Conservation (phyloP, 441 rosid species). For the Pelargonium citronellum region DNA sequence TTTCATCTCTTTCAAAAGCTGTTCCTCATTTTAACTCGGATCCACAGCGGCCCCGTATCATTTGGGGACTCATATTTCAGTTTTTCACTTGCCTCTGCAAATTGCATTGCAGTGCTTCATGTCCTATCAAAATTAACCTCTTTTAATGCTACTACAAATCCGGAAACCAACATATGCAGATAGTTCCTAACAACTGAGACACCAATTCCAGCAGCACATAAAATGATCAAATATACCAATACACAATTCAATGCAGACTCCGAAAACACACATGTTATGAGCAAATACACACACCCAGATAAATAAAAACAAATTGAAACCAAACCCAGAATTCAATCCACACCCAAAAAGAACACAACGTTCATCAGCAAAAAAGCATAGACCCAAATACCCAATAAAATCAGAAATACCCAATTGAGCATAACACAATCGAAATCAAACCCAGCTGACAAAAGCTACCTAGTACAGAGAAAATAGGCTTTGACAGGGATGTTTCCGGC, state of each 20-base stretch:
- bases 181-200: neutral
- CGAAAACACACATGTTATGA: neutral
- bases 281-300: neutral
- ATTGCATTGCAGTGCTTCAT: no score
- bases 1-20: no score
- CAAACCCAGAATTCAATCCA: neutral
- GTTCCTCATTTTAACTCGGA: no score
- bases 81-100: no score
- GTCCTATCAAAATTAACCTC: neutral
- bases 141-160: neutral
- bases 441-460: constrained; percentile 32
- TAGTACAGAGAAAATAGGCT: constrained; percentile 76
- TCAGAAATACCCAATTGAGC: neutral
- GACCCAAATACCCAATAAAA: neutral
- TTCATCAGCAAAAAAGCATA: neutral
- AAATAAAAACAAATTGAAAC: neutral
- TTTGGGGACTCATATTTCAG: no score
- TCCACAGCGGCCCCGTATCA: no score
- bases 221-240: neutral
- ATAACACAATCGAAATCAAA: constrained; percentile 1
- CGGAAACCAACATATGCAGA: neutral
- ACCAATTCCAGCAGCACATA: neutral
- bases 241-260: neutral
- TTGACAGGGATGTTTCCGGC: constrained; percentile 63
- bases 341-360: neutral